Evolutionary conservation across 2,329 filamentous ascomycete genomes (phyloP).

Genomic region (Claviceps pazoutovae): DNA sequence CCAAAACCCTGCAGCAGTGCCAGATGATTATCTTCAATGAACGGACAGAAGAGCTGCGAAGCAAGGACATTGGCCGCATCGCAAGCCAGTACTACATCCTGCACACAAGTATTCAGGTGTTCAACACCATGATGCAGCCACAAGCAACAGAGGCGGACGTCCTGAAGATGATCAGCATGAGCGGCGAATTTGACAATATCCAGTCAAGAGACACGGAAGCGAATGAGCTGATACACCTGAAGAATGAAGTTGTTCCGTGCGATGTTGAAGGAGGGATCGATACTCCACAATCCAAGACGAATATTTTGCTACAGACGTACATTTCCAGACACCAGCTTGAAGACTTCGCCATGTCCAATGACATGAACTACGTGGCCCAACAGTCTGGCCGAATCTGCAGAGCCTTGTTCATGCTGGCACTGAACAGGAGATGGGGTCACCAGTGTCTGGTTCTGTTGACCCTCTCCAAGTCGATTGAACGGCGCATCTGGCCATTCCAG

Average conservation of each 20-base stretch:
- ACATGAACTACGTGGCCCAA: conserved; percentile 88
- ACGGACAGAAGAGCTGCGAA: conserved; percentile 76
- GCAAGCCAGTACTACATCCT: conserved; percentile 95
- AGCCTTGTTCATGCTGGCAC: conserved; percentile 90
- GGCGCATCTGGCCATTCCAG: conserved; percentile 85
- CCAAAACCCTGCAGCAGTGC: conserved; percentile 71
- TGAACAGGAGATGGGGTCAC: conserved; percentile 90
- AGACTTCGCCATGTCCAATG: conserved; percentile 85
- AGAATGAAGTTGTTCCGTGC: conserved; percentile 58
- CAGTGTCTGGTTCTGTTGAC: conserved; percentile 86
- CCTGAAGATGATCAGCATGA: conserved; percentile 92
- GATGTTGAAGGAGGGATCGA: conserved; percentile 62
- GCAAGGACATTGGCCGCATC: conserved; percentile 91
- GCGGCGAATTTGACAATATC: conserved; percentile 94
- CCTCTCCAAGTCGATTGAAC: conserved; percentile 93
- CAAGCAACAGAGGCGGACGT: conserved; percentile 82
- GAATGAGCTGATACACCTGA: conserved; percentile 67
- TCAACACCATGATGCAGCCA: conserved; percentile 88
- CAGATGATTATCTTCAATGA: conserved; percentile 99
- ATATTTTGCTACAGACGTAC: conserved; percentile 85
- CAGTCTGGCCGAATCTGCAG: conserved; percentile 90
- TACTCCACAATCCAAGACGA: conserved; percentile 78
- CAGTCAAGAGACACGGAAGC: conserved; percentile 83
- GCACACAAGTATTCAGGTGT: conserved; percentile 86
- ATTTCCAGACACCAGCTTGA: conserved; percentile 80